Conservation (phyloP, 805 yeast genomes). For the Metschnikowia drakensbergensis region DNA sequence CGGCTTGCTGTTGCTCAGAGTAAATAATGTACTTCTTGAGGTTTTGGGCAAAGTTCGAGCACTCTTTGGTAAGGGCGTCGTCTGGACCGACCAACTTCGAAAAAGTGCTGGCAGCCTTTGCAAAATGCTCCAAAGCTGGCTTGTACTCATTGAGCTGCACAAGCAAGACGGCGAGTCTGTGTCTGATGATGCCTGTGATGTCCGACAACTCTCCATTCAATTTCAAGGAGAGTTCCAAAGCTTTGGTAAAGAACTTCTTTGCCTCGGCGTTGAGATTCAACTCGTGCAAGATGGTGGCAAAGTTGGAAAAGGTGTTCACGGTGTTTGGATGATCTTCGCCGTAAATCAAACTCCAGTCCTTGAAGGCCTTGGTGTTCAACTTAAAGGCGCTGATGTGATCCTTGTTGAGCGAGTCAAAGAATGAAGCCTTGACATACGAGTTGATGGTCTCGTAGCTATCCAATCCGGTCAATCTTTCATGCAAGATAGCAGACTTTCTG, state of each 20-base stretch:
- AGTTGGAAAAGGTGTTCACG: constrained; percentile 58
- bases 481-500: constrained; percentile 65
- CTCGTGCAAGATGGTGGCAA: constrained; percentile 56
- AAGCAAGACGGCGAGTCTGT: constrained; percentile 54
- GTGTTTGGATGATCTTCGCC: constrained; percentile 68
- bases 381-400: constrained; percentile 59
- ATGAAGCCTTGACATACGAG: constrained; percentile 70
- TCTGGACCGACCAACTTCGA: constrained; percentile 59
- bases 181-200: constrained; percentile 61
- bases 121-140: constrained; percentile 54
- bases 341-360: constrained; percentile 54
- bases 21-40: constrained; percentile 48
- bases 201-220: constrained; percentile 58
- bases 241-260: constrained; percentile 47
- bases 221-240: constrained; percentile 47
- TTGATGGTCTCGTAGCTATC: constrained; percentile 77
- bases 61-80: constrained; percentile 63
- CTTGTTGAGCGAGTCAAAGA: constrained; percentile 59
- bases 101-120: constrained; percentile 56
- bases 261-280: constrained; percentile 48
- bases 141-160: constrained; percentile 49
- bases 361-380: constrained; percentile 56
- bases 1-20: constrained; percentile 38
- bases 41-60: constrained; percentile 59
- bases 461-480: constrained; percentile 77